A percentile compares a stretch with the other conserved stretches of the same genome.
These are phyloP conservation scores for Hirschioporus abietinus DNA, from an alignment of 768 basidiomycete genomes.

Conservation along the genomic window DNA sequence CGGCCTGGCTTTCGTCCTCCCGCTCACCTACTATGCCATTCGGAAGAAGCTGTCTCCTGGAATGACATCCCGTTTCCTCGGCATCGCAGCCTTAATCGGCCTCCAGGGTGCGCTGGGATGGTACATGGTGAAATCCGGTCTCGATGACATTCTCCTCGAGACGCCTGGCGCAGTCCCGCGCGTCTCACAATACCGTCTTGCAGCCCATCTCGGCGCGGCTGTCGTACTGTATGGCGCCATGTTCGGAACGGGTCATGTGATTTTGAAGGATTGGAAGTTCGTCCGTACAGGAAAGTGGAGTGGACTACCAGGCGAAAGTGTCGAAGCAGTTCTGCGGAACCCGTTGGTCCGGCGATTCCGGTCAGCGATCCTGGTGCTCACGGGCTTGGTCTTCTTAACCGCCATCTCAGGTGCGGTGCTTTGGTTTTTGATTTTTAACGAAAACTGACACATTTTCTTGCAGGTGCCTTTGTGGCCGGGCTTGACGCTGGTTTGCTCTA, in stretches of 20 bases:
- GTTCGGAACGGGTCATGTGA: slow-evolving; percentile 72
- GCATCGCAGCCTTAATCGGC: slow-evolving; percentile 78
- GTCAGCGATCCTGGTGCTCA: slow-evolving; percentile 52
- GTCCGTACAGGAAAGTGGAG: slow-evolving; percentile 54
- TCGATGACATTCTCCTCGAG: slow-evolving; percentile 76
- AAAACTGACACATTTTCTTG: background rate
- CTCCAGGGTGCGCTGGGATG: slow-evolving; percentile 91
- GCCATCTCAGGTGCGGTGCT: slow-evolving; percentile 74
- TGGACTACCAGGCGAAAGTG: slow-evolving; percentile 35
- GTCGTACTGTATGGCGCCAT: slow-evolving; percentile 92
- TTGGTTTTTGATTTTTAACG: slow-evolving; percentile 9
- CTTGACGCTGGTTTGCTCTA: slow-evolving; percentile 96
- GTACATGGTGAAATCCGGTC: slow-evolving; percentile 99
- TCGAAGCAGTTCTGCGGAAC: slow-evolving; percentile 43
- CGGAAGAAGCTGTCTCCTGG: slow-evolving; percentile 62
- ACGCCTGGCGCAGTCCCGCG: slow-evolving; percentile 84
- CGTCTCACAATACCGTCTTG: slow-evolving; percentile 94
- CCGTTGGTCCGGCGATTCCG: slow-evolving; percentile 56
- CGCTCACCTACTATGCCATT: slow-evolving; percentile 73
- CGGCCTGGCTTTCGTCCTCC: slow-evolving; percentile 77
- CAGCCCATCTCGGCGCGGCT: slow-evolving; percentile 90
- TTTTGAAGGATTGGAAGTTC: slow-evolving; percentile 76
- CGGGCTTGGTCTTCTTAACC: slow-evolving; percentile 82
- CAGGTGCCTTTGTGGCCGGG: slow-evolving; percentile 97
- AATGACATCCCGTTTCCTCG: slow-evolving; percentile 59